phyloP scores from a whole-genome alignment of 2,329 filamentous ascomycete species.

The Fusarium drepaniforme region DNA sequence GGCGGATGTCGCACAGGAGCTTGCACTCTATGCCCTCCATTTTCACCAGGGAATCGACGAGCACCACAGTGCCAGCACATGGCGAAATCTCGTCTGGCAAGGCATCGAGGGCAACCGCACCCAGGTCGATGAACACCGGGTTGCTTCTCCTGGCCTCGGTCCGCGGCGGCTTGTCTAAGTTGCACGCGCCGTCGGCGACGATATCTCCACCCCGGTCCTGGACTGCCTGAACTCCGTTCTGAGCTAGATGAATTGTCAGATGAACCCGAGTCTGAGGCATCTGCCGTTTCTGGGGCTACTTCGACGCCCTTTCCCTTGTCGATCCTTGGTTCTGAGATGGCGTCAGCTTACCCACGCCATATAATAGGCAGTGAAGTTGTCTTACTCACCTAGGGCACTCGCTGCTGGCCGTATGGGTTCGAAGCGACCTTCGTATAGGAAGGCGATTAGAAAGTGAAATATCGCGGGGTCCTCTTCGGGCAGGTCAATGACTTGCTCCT shows the following conservation, averaged over 20 bases:
- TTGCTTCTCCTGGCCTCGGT: constrained; percentile 53
- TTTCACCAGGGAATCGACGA: constrained; percentile 25
- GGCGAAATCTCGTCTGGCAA: constrained; percentile 30
- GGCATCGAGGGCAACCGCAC: constrained; percentile 58
- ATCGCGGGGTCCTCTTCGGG: constrained; percentile 64
- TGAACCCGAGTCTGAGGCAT: constrained; percentile 50
- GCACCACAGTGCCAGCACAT: constrained; percentile 43
- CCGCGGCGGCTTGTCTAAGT: constrained; percentile 5
- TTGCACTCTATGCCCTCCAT: neutral
- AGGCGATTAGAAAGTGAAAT: constrained; percentile 65
- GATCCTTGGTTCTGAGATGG: constrained; percentile 30
- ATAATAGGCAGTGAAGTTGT: neutral
- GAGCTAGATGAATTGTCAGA: constrained; percentile 42
- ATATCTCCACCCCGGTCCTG: constrained; percentile 27
- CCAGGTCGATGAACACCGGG: constrained; percentile 58
- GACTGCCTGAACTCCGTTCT: constrained; percentile 29
- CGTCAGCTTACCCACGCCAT: constrained; percentile 14
- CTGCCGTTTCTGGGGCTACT: constrained; percentile 33
- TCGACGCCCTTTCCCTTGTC: constrained; percentile 59
- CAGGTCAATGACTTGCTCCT: constrained; percentile 59
- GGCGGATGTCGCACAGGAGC: neutral
- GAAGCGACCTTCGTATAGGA: constrained; percentile 61
- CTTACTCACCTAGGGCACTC: constrained; percentile 52
- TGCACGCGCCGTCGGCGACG: constrained; percentile 29
- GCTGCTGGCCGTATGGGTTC: constrained; percentile 59